Conservation (phyloP, 2,329 filamentous ascomycete genomes). For the Sordariomycetes sp. region DNA sequence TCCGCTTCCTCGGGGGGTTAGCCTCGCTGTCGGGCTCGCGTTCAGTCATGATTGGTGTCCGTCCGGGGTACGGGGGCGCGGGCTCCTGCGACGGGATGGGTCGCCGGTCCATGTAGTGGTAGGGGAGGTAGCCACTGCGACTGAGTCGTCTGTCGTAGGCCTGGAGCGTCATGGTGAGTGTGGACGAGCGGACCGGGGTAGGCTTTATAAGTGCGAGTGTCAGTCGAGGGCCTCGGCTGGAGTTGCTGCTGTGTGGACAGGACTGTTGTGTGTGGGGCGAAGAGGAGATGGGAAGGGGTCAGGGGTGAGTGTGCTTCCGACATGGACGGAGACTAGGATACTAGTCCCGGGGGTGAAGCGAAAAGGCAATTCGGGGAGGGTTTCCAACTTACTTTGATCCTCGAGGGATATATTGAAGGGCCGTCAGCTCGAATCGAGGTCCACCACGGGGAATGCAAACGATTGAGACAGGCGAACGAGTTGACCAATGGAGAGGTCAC, state of each 20-base stretch:
- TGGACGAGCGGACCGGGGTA: background rate
- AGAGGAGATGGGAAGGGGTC: background rate
- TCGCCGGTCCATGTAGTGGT: slow-evolving; percentile 21
- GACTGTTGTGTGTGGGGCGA: background rate
- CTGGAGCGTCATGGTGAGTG: slow-evolving; percentile 28
- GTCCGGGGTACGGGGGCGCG: slow-evolving; percentile 3
- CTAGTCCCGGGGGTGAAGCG: background rate
- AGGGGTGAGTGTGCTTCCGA: background rate
- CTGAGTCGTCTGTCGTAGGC: slow-evolving; percentile 19
- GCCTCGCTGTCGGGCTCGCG: slow-evolving; percentile 26
- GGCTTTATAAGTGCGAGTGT: background rate
- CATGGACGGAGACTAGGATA: background rate
- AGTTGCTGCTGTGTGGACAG: background rate
- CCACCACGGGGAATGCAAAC: background rate
- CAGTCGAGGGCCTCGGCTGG: background rate
- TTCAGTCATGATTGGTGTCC: slow-evolving; percentile 24
- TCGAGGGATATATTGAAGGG: background rate
- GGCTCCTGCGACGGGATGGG: slow-evolving; percentile 22
- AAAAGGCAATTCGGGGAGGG: background rate
- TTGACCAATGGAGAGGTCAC: background rate
- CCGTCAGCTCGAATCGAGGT: background rate
- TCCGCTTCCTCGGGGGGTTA: slow-evolving; percentile 41
- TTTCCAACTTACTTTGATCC: background rate
- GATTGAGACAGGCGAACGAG: background rate
- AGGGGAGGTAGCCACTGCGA: slow-evolving; percentile 22